A percentile compares a stretch with the other conserved stretches of the same genome.
These are phyloP conservation scores for Backusella westeae DNA, from an alignment of 192 early-diverging fungal genomes.

Conservation along the genomic window DNA sequence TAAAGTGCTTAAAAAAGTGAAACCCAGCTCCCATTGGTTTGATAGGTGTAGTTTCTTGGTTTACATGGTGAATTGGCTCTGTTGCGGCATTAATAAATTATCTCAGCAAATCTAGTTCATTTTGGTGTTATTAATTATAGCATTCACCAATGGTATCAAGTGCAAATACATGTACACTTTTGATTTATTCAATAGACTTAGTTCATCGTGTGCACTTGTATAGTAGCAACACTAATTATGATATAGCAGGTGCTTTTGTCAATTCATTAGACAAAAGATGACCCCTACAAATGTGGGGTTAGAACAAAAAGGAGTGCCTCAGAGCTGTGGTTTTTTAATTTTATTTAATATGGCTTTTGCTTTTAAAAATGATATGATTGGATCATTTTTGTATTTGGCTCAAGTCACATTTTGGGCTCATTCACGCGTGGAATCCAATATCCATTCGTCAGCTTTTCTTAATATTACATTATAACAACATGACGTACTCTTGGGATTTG, in stretches of 20 bases:
- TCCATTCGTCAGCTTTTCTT: not conserved
- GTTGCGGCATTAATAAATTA: no score
- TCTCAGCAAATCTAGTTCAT: no score
- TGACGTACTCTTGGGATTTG: conserved; percentile 53
- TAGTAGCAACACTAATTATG: no score
- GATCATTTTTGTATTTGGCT: not conserved
- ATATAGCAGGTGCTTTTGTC: no score
- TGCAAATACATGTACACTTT: no score
- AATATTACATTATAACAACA: not conserved
- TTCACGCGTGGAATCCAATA: not conserved
- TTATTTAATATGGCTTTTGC: not conserved
- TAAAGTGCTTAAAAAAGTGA: not conserved
- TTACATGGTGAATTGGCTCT: no score
- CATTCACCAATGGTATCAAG: no score
- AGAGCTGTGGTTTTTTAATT: not conserved
- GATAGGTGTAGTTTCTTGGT: no score
- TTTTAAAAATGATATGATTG: not conserved
- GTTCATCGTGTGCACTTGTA: no score
- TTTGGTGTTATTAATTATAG: no score
- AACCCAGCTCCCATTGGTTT: not conserved
- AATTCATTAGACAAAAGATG: no score
- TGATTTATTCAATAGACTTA: no score
- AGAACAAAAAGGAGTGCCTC: not conserved
- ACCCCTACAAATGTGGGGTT: not conserved
- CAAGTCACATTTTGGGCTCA: not conserved